A percentile compares a stretch with the other conserved stretches of the same genome.
These are phyloP conservation scores for Carex cristatella DNA, from an alignment of 176 grass and related monocot genomes.

Conservation along the genomic window DNA sequence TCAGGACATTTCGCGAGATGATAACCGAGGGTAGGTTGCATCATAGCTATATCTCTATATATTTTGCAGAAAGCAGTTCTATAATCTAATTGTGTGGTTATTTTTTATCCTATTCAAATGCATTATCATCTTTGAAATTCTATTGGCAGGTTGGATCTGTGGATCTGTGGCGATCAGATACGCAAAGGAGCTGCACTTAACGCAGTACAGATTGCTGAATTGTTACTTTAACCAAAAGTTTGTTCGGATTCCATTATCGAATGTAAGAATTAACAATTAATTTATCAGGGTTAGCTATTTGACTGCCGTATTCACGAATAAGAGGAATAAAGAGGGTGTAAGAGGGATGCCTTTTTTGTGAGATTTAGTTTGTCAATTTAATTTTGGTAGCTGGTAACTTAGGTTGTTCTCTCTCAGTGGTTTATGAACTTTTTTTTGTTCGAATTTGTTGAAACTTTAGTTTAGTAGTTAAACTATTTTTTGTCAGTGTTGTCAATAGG, in stretches of 20 bases:
- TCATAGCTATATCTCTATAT: not conserved
- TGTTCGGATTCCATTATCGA: not conserved
- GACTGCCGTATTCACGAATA: not conserved
- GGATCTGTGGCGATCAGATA: conserved; percentile 96
- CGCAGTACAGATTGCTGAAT: conserved; percentile 89
- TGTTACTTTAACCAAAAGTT: conserved; percentile 47
- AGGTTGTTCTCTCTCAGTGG: not conserved
- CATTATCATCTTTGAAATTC: conserved; percentile 9
- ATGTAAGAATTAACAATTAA: conserved; percentile 4
- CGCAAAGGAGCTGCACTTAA: conserved; percentile 98
- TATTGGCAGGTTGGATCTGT: conserved; percentile 79
- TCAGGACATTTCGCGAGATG: conserved; percentile 75
- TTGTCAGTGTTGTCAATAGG: not conserved
- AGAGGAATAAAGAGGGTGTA: conserved; percentile 2
- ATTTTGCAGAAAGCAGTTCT: not conserved
- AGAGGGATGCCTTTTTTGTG: not conserved
- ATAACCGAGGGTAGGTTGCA: conserved; percentile 64
- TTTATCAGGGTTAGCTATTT: not conserved
- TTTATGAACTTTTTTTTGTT: not conserved
- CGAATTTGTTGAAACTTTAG: not conserved
- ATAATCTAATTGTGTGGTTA: not conserved
- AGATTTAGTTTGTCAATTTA: not conserved
- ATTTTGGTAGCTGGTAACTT: conserved; percentile 3
- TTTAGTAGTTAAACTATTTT: not conserved
- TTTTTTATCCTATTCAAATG: not conserved